These are phyloP conservation scores for Macrocybe gigantea DNA, from an alignment of 768 basidiomycete genomes.

Conservation along the genomic window DNA sequence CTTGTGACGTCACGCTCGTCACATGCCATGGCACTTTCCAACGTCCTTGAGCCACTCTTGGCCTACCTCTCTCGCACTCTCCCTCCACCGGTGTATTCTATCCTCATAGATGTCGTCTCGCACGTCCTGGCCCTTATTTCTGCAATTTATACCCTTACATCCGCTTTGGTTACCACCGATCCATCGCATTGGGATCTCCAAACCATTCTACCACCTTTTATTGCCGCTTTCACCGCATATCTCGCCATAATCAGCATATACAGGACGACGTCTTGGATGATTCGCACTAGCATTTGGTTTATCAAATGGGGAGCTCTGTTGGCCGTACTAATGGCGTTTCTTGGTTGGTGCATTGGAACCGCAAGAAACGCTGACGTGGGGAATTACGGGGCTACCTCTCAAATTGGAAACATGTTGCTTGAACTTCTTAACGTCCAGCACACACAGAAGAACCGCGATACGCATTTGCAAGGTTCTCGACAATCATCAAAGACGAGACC, in stretches of 20 bases:
- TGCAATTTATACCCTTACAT: constrained; percentile 41
- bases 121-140: constrained; percentile 45
- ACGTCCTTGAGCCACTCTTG: constrained; percentile 46
- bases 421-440: too few species aligned
- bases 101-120: constrained; percentile 45
- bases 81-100: constrained; percentile 48
- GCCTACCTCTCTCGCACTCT: constrained; percentile 47
- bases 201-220: constrained; percentile 64
- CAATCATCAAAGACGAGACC: constrained; percentile 22
- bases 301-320: constrained; percentile 74
- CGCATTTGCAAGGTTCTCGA: constrained; percentile 12
- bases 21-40: constrained; percentile 15
- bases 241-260: constrained; percentile 73
- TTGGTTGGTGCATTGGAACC: constrained; percentile 39
- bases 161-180: constrained; percentile 41
- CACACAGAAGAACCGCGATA: constrained; percentile 1
- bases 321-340: constrained; percentile 43
- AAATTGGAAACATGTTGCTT: constrained; percentile 30
- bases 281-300: constrained; percentile 62
- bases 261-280: constrained; percentile 71
- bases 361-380: constrained; percentile 18
- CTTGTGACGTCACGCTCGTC: background rate
- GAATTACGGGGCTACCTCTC: constrained; percentile 25
- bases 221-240: constrained; percentile 68
- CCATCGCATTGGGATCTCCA: constrained; percentile 64